phyloP scores from a whole-genome alignment of 1,284 basidiomycete genomes.

The Sanghuangporus sanghuang region DNA sequence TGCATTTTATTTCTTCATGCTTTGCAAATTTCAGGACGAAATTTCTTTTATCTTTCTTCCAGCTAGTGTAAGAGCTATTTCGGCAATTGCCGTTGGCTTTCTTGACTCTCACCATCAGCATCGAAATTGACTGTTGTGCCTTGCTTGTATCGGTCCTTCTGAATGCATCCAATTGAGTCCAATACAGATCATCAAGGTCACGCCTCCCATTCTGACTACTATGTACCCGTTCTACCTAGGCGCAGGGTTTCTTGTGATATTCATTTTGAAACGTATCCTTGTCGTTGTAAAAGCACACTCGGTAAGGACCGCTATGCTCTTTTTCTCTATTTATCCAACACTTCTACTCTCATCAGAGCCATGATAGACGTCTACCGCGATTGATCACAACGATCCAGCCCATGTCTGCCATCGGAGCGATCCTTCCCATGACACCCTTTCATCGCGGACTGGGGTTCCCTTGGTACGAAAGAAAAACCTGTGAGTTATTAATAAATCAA shows the following conservation, averaged over 20 bases:
- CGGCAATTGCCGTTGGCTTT: no score
- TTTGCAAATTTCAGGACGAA: no score
- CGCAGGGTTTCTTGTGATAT: not conserved
- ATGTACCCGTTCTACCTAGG: not conserved
- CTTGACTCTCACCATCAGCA: no score
- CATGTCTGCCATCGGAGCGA: not conserved
- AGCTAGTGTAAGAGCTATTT: no score
- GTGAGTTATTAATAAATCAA: not conserved
- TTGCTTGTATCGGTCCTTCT: no score
- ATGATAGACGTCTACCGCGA: not conserved
- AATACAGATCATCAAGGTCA: no score
- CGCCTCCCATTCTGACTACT: not conserved
- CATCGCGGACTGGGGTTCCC: not conserved
- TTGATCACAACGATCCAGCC: not conserved
- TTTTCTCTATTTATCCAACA: not conserved
- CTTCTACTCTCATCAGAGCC: not conserved
- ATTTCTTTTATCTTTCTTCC: no score
- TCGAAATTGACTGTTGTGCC: no score
- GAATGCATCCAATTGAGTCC: no score
- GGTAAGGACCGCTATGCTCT: not conserved
- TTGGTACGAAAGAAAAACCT: not conserved
- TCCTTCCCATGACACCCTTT: not conserved
- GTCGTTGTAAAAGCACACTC: not conserved
- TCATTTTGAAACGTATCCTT: not conserved
- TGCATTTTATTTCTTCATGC: not conserved